Conservation (phyloP, 106 monocot genomes). For the Dendrobium chrysotoxum region DNA sequence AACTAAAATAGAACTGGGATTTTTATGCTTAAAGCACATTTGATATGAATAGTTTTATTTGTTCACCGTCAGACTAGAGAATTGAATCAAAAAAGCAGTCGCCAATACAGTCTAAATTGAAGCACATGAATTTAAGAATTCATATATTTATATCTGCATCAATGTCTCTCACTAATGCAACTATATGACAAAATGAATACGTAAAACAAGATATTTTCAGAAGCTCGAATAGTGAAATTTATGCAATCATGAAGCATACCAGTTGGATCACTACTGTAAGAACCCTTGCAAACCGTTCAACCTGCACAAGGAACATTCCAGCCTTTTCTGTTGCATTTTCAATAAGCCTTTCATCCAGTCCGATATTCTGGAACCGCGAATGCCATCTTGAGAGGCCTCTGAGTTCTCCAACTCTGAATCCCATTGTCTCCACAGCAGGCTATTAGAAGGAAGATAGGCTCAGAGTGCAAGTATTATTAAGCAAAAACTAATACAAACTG, state of each 20-base stretch:
- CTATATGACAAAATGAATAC: not conserved
- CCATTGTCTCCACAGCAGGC: slow-evolving; percentile 96
- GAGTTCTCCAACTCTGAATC: slow-evolving; percentile 86
- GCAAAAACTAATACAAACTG: not conserved
- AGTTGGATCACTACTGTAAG: slow-evolving; percentile 63
- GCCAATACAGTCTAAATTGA: not conserved
- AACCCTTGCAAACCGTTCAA: slow-evolving; percentile 83
- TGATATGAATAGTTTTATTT: not conserved
- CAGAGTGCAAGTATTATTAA: not conserved
- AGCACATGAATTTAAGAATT: not conserved
- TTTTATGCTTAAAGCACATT: not conserved
- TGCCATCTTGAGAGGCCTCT: slow-evolving; percentile 94
- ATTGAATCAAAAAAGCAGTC: not conserved
- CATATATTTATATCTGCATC: slow-evolving; percentile 2
- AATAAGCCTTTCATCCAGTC: slow-evolving; percentile 75
- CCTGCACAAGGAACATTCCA: slow-evolving; percentile 88
- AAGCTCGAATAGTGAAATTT: not conserved
- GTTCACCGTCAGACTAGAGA: not conserved
- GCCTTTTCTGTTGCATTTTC: slow-evolving; percentile 63
- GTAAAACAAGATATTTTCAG: not conserved
- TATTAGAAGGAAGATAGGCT: slow-evolving; percentile 13
- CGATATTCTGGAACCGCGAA: slow-evolving; percentile 65
- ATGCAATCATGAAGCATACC: slow-evolving; percentile 29
- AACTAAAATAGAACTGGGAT: not conserved
- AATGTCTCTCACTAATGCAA: not conserved